These are phyloP conservation scores for Sarocladium brachiariae DNA, from an alignment of 2,329 filamentous ascomycete genomes.

Conservation along the genomic window DNA sequence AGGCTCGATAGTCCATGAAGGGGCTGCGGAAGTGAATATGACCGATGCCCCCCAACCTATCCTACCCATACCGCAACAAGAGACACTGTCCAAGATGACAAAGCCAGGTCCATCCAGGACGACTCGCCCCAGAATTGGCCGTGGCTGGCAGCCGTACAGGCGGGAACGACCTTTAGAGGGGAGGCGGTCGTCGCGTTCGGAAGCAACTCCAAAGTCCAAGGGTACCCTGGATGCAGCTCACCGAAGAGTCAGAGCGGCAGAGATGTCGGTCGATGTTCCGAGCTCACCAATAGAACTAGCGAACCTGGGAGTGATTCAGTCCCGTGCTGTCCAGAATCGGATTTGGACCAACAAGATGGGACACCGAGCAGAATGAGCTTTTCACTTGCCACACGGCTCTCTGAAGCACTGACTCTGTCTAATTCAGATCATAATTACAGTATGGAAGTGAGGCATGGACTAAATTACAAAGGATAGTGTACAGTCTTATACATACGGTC, in stretches of 20 bases:
- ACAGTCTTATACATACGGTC: neutral
- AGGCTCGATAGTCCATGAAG: neutral
- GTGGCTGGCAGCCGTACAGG: neutral
- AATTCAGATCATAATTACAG: neutral
- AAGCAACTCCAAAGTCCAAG: neutral
- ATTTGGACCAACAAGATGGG: too few species aligned
- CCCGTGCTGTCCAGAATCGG: too few species aligned
- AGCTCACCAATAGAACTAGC: neutral
- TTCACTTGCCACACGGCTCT: neutral
- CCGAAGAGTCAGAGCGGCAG: neutral
- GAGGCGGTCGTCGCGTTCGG: neutral
- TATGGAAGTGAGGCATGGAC: neutral
- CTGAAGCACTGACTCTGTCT: neutral
- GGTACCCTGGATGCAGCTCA: neutral
- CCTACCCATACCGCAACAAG: neutral
- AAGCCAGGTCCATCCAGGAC: neutral
- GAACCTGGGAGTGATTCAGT: too few species aligned
- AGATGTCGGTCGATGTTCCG: neutral
- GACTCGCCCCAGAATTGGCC: neutral
- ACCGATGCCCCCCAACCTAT: neutral
- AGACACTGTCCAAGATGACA: neutral
- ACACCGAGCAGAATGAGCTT: neutral
- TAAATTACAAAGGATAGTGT: neutral
- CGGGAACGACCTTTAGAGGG: neutral
- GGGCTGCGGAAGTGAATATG: neutral